These are phyloP conservation scores for Lasiodiplodia citricola DNA, from an alignment of 2,329 filamentous ascomycete genomes.

Conservation along the genomic window DNA sequence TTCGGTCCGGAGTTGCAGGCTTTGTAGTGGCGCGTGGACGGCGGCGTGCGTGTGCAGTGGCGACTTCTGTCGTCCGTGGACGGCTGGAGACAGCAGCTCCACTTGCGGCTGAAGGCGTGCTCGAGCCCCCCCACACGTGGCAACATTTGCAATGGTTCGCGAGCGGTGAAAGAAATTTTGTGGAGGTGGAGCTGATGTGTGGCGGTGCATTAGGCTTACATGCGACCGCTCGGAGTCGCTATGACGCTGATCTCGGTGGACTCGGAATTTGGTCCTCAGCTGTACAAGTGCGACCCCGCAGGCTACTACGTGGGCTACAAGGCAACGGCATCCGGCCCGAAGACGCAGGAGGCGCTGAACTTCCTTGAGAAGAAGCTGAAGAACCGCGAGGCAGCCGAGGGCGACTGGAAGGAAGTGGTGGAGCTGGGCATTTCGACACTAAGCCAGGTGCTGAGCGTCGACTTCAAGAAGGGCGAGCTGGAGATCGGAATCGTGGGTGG, in stretches of 20 bases:
- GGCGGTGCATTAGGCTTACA: conserved; percentile 73
- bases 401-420: conserved; percentile 95
- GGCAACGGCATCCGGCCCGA: conserved; percentile 93
- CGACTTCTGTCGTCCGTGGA: background rate
- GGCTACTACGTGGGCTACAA: conserved; percentile 99
- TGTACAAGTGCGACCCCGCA: conserved; percentile 98
- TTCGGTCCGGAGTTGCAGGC: background rate
- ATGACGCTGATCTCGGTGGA: conserved; percentile 80
- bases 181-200: conserved; percentile 16
- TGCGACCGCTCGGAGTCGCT: conserved; percentile 95
- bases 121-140: conserved; percentile 20
- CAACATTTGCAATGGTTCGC: background rate
- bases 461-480: conserved; percentile 99
- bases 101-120: background rate
- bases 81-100: conserved; percentile 1
- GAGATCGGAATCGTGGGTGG: conserved; percentile 97
- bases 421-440: conserved; percentile 94
- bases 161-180: background rate
- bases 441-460: conserved; percentile 95
- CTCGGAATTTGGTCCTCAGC: conserved; percentile 86
- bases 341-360: conserved; percentile 98
- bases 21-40: background rate
- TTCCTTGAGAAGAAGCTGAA: conserved; percentile 99
- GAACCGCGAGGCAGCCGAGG: conserved; percentile 94
- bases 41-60: background rate